Conservation (phyloP, 75 land plant species). For the Sequoia sempervirens region DNA sequence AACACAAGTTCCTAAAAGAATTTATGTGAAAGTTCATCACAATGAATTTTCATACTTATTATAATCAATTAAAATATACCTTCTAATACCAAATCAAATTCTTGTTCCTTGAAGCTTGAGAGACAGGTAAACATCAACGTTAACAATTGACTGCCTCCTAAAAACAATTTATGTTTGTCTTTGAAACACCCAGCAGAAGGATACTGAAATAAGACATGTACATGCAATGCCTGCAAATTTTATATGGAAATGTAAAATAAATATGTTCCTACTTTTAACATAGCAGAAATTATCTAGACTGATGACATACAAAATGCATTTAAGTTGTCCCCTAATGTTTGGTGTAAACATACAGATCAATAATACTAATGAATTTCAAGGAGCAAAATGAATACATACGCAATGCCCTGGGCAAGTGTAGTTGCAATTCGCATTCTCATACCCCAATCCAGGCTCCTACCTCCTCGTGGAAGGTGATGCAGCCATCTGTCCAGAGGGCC, state of each 20-base stretch:
- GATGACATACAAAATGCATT: background rate
- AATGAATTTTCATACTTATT: background rate
- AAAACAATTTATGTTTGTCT: background rate
- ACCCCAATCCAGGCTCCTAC: conserved; percentile 75
- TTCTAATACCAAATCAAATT: background rate
- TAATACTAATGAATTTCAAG: background rate
- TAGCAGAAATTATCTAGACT: background rate
- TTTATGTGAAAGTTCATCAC: background rate
- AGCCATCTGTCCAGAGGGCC: conserved; percentile 90
- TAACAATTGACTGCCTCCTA: background rate
- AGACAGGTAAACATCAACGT: background rate
- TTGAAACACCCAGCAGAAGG: background rate
- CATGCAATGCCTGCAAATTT: background rate
- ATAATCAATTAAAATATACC: background rate
- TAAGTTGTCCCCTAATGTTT: background rate
- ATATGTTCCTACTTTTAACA: background rate
- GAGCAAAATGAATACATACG: conserved; percentile 49
- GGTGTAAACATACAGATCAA: background rate
- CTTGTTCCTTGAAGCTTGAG: background rate
- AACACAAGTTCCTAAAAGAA: background rate
- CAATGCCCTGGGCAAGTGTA: conserved; percentile 94
- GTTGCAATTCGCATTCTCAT: conserved; percentile 81
- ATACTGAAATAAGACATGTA: background rate
- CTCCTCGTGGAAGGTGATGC: conserved; percentile 65
- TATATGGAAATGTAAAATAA: background rate